Base-by-base conservation (phyloP, 1,284 basidiomycete genomes). In the Tranzscheliella williamsii region DNA sequence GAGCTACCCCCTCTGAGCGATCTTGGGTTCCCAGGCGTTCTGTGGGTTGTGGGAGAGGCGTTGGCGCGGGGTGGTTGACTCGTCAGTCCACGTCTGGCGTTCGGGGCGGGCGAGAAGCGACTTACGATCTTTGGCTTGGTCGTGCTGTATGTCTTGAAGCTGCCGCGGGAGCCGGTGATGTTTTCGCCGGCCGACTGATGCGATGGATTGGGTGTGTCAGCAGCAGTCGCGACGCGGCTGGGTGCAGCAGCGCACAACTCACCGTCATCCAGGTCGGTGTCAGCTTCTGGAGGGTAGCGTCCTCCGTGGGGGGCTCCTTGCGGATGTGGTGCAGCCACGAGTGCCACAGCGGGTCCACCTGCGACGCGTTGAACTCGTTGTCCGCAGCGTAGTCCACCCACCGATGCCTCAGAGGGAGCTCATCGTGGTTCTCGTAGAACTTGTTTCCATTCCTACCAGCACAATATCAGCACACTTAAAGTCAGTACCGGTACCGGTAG, bases 281-380 rank as follows among this genome's bases (percentile, higher is more conserved):
- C 54, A 67, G 64, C 42, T 52, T 54, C 32, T 56, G 53, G 7
- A 66, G 50, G 5, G 54, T 44, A 0, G 38, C 48, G 41, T 76
- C 73, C 34, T 51, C 42, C 31, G 53, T 61, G 11, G 75, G 75
- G 13, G 73, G 67, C 15, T 61, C 44, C 33, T 61, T 48, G 18
- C 68, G 63, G 40, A 66, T 75, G 54, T 75, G 67, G 38, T 65
- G 51, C 30, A 76, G 45, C 75, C 75, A 76, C 16, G 66, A 60
- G 43, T 76, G 72, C 75, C 75, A 76, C 17, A 64, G 38, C 5
- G 75, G 75, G 29, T 75, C 75, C 8, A 73, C 55, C 50, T 75
- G 73, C 4, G 65, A 62, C 20, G 63, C 65, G 58, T 73, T 72
- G 36, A 55, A 62, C 49, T 76, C 73, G 53, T 61, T 62, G 31